Evolutionary conservation across 1,284 basidiomycete species (phyloP).

Genomic region (Ceratobasidium sp.): DNA sequence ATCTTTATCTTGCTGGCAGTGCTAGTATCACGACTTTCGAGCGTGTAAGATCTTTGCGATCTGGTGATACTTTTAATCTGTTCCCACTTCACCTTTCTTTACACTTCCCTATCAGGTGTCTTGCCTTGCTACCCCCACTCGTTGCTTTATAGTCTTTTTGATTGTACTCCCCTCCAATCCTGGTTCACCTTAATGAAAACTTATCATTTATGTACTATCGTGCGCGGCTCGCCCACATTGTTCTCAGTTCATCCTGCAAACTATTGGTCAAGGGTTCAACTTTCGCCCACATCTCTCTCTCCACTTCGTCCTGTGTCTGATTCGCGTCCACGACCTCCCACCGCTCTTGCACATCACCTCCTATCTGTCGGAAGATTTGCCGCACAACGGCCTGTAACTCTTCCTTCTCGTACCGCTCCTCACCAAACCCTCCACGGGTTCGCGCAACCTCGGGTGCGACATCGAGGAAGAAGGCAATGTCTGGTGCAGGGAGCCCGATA

Average conservation of each 20-base stretch:
- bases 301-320: constrained; percentile 51
- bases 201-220: constrained; percentile 22
- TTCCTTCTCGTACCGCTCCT: constrained; percentile 88
- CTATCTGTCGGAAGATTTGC: constrained; percentile 74
- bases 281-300: constrained; percentile 28
- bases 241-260: not conserved
- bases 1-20: constrained; percentile 80
- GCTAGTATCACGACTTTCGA: constrained; percentile 75
- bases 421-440: constrained; percentile 87
- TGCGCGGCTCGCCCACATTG: constrained; percentile 22
- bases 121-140: not conserved
- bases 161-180: constrained; percentile 12
- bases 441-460: constrained; percentile 80
- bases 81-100: constrained; percentile 30
- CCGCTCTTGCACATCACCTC: constrained; percentile 57
- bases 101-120: constrained; percentile 11
- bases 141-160: constrained; percentile 10
- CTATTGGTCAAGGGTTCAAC: constrained; percentile 26
- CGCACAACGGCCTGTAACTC: constrained; percentile 81
- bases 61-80: not conserved
- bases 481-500: constrained; percentile 87
- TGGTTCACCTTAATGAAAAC: constrained; percentile 30
- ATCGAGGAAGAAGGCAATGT: constrained; percentile 90
- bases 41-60: constrained; percentile 21
- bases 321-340: constrained; percentile 27